These are phyloP conservation scores for Sechiopsis laciniata DNA, from an alignment of 306 rosid genomes.

Conservation along the genomic window DNA sequence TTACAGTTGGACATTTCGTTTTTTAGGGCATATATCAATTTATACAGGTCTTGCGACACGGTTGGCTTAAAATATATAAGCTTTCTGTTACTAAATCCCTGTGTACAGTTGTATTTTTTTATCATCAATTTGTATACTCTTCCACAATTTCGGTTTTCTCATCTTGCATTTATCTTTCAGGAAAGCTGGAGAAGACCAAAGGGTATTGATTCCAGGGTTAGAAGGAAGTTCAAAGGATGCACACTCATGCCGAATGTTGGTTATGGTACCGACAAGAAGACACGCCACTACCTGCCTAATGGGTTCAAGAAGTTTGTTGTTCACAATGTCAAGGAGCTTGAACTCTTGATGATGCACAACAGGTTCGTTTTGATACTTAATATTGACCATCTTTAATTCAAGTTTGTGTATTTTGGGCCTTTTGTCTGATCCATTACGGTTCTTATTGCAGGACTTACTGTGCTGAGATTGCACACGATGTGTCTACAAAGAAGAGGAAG, in stretches of 20 bases:
- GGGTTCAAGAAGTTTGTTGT: conserved; percentile 62
- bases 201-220: conserved; percentile 40
- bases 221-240: conserved; percentile 60
- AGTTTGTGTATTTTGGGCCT: too few species aligned
- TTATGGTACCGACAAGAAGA: conserved; percentile 55
- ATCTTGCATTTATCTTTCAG: conserved; percentile 12
- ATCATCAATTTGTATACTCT: too few species aligned
- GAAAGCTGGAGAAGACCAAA: conserved; percentile 30
- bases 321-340: conserved; percentile 48
- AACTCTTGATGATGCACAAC: conserved; percentile 52
- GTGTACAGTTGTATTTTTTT: too few species aligned
- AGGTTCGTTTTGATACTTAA: conserved; percentile 25
- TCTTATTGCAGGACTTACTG: conserved; percentile 39
- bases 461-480: conserved; percentile 52
- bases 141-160: neutral
- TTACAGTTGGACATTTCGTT: too few species aligned
- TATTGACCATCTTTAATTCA: too few species aligned
- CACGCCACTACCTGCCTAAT: conserved; percentile 52
- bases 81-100: too few species aligned
- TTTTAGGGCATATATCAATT: too few species aligned
- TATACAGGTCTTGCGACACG: too few species aligned
- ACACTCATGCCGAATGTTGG: conserved; percentile 58
- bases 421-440: neutral
- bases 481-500: conserved; percentile 50
- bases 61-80: too few species aligned